Evolutionary conservation across 768 basidiomycete genomes (phyloP), one percentile per base, ranked within the genome.

Genomic region (Cyclocybe aegerita): DNA sequence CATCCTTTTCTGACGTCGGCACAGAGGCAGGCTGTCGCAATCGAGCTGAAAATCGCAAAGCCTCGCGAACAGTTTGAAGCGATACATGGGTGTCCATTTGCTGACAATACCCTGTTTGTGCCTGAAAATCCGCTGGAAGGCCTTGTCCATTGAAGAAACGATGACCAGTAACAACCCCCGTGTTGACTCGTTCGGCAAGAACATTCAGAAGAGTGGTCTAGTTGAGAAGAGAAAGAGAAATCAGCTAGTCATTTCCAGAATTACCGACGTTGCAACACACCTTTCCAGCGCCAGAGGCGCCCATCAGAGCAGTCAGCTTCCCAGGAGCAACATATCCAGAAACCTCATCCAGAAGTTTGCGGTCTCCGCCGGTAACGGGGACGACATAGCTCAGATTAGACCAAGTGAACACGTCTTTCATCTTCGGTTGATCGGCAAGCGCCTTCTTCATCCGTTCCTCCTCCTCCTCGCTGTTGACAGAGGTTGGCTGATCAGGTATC

Each of bases 321-420:
- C 93, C 92, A 0, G 91, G 93, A 8, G 80, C 81, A 14, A 91
- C 90, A 64, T 79, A 93, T 0, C 91, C 91, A 29, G 83, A 87
- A 9, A 94, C 77, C 40, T 89, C 78, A 54, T 91, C 78, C 48
- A 93, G 71, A 1, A 93, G 72, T 30, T 65, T 68, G 34, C 79
- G 70, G 15, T 66, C 59, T 5, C 77, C 80, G 3, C 74, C 75
- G 2, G 68, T 53, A 11, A 83, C 72, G 1, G 78, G 72, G 0
- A 93, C 83, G 31, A 76, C 77, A 63, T 93, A 95, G 49, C 74
- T 70, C 42, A 92, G 54, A 53, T 82, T 71, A 46, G 83, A 76
- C 90, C 90, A 97, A 1, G 93, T 90, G 67, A 97, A 94, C 4
- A 85, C 76, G 56, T 86, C 77, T 14, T 65, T 73, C 75, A 67